Evolutionary conservation across 2,329 filamentous ascomycete genomes (phyloP).

Genomic region (Pseudocercospora eumusae): DNA sequence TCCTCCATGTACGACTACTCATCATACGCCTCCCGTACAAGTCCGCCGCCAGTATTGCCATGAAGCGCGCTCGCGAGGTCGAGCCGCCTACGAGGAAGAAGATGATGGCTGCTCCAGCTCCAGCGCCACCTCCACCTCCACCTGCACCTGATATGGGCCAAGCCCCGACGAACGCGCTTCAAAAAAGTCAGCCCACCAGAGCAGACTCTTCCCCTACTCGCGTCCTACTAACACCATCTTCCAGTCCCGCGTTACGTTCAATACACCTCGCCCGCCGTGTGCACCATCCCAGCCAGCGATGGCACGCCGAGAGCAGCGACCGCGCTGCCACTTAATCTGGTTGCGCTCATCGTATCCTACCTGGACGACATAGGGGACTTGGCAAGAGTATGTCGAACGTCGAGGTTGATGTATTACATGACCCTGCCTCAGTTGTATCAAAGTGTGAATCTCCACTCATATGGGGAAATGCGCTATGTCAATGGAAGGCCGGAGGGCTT

Average conservation of each 20-base stretch:
- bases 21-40: not conserved
- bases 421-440: constrained; percentile 62
- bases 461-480: constrained; percentile 60
- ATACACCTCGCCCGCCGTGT: constrained; percentile 34
- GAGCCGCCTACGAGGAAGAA: not conserved
- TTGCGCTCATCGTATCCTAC: constrained; percentile 59
- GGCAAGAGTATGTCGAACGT: constrained; percentile 61
- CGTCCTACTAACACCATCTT: not conserved
- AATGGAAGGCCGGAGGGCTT: constrained; percentile 61
- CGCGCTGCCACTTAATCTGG: constrained; percentile 58
- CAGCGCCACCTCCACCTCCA: too few relatives aligned
- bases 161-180: constrained; percentile 16
- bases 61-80: constrained; percentile 11
- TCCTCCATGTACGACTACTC: not conserved
- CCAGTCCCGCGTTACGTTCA: constrained; percentile 33
- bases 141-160: constrained; percentile 13
- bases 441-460: constrained; percentile 58
- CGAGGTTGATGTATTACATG: constrained; percentile 65
- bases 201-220: too few relatives aligned
- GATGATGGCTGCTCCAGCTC: constrained; percentile 11
- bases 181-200: constrained; percentile 8
- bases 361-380: constrained; percentile 62
- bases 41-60: not conserved
- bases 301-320: constrained; percentile 22
- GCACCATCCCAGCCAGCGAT: constrained; percentile 11